Base-by-base conservation (phyloP, 495 filamentous ascomycete species). In the Hypoxylon cercidicola region DNA sequence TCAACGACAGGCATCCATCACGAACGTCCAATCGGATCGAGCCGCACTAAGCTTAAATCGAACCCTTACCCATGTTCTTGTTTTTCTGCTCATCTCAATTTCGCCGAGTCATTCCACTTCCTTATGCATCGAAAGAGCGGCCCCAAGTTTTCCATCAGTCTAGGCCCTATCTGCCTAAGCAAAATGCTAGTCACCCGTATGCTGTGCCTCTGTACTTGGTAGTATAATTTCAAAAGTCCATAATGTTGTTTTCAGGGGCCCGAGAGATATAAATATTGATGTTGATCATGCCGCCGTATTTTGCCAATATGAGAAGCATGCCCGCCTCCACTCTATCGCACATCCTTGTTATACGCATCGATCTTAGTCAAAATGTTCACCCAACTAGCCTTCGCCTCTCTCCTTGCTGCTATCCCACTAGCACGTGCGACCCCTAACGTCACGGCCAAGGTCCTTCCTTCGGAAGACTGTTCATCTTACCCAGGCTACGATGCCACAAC, bases 401-500 rank as follows among this genome's bases (percentile, higher is more conserved):
- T 64, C 19, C 66, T 74, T 10, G 63, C 61, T 25, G 32, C 62
- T 9, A 46, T 52, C n/a, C 63, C 69, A 45, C 54, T 62, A 37
- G 59, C 61, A 25, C 28, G 10, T 19, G 72, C 72, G 37, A 55
- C 63, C 18, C 70, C 70, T 5, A 41, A 66, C 30, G 70, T 74
- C 55, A 73, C 68, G 18, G 64, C 21, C 23, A 71, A 64, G 47
- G 40, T 55, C 7, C 43, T 74, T 18, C 60, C 63, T 8, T 49
- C 50, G 5, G 55, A 55, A 12, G 72, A 64, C 15, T 74, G 72
- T 39, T 67, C 72, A n/a, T 65, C 70, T 3, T 74, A 63, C 34
- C 72, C 72, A 1, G 64, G 62, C 1, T 74, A 71, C 18, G 44
- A 74, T 49, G 64, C 66, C 11, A 40, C 70, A 12, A 63, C 46